phyloP scores from a whole-genome alignment of 2,329 filamentous ascomycete genomes.

The Monosporascus sp. region DNA sequence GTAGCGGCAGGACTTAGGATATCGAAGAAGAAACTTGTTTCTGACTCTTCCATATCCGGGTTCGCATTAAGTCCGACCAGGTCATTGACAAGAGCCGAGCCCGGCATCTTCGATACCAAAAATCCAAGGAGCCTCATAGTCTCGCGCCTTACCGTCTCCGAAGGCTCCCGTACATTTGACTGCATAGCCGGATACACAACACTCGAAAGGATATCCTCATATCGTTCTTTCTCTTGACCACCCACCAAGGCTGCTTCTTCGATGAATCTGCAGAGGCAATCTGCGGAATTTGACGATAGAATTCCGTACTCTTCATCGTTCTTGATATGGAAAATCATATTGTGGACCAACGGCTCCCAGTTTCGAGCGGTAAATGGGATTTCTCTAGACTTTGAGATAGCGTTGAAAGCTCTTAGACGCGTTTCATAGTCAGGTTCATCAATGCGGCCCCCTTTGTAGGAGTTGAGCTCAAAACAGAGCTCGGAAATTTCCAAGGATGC shows the following conservation, averaged over 20 bases:
- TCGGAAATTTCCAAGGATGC: conserved; percentile 58
- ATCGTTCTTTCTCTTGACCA: conserved; percentile 38
- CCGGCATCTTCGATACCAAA: conserved; percentile 64
- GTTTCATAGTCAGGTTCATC: conserved; percentile 86
- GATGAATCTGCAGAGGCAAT: conserved; percentile 73
- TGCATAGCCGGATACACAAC: conserved; percentile 73
- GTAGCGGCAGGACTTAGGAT: conserved; percentile 86
- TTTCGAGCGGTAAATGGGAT: conserved; percentile 60
- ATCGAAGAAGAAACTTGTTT: conserved; percentile 82
- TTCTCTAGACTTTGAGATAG: conserved; percentile 61
- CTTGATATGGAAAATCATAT: conserved; percentile 81
- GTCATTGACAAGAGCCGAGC: conserved; percentile 68
- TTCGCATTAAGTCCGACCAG: conserved; percentile 62
- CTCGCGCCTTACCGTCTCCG: conserved; percentile 80
- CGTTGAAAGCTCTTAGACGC: conserved; percentile 69
- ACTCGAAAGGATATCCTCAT: conserved; percentile 53
- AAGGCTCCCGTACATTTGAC: conserved; percentile 67
- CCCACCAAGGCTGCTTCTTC: conserved; percentile 50
- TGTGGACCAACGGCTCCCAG: conserved; percentile 85
- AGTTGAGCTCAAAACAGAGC: conserved; percentile 76
- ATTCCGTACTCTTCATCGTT: conserved; percentile 87
- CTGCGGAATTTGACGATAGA: conserved; percentile 71
- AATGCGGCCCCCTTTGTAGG: conserved; percentile 65
- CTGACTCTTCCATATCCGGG: conserved; percentile 57
- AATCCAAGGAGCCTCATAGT: conserved; percentile 75